These are phyloP conservation scores for Lasiosphaeria ovina DNA, from an alignment of 495 filamentous ascomycete genomes.

Conservation along the genomic window DNA sequence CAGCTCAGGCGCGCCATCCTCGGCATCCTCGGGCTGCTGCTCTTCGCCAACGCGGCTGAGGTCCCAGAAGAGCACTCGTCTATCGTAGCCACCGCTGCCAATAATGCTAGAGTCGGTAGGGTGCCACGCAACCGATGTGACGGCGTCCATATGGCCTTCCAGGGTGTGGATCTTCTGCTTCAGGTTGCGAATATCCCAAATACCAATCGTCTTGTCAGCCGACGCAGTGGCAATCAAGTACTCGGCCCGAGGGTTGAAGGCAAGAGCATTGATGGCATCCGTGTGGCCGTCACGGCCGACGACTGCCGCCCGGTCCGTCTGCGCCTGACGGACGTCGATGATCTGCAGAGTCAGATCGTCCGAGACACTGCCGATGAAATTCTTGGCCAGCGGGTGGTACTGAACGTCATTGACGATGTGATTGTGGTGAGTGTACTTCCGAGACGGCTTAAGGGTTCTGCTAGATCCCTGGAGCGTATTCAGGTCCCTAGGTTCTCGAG, in stretches of 20 bases:
- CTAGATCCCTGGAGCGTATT: constrained; percentile 62
- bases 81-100: constrained; percentile 87
- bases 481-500: constrained; percentile 60
- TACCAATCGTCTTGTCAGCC: constrained; percentile 87
- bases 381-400: constrained; percentile 78
- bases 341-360: constrained; percentile 94
- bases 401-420: constrained; percentile 96
- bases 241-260: constrained; percentile 88
- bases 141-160: constrained; percentile 80
- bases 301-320: constrained; percentile 63
- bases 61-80: constrained; percentile 96
- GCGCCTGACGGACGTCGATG: constrained; percentile 70
- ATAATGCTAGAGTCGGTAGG: constrained; percentile 83
- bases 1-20: constrained; percentile 95
- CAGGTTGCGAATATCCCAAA: constrained; percentile 93
- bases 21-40: constrained; percentile 90
- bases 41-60: constrained; percentile 86
- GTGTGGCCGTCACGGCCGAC: constrained; percentile 66
- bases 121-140: constrained; percentile 92
- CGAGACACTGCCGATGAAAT: constrained; percentile 87
- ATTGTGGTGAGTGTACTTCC: constrained; percentile 81
- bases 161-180: constrained; percentile 81
- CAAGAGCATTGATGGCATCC: constrained; percentile 90
- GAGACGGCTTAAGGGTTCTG: constrained; percentile 65
- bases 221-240: constrained; percentile 87